Base-by-base conservation (phyloP, 495 filamentous ascomycete species). In the Chlorociboria aeruginascens region DNA sequence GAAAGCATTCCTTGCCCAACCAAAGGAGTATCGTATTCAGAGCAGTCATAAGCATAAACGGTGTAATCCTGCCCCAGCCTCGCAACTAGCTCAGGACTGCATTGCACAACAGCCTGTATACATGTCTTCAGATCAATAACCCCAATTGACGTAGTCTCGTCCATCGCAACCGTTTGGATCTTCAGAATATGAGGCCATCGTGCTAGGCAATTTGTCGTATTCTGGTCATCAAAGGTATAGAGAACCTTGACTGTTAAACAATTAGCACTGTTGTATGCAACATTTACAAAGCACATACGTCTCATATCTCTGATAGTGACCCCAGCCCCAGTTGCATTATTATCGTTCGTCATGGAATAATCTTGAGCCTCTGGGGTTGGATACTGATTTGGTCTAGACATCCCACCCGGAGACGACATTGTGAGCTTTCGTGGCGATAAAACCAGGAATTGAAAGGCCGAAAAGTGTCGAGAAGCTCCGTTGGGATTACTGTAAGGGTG, bases 1-100 rank as follows among this genome's bases (percentile, higher is more conserved):
- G 92, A 97, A 17, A 98, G 73, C 85, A 97, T 86, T 46, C 92
- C 92, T 63, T 96, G 93, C 13, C 92, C 92, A 9, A 96, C 90
- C 48, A 96, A 75, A 40, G 92, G 92, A 6, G 81, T 84, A 52
- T 95, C 89, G 48, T 84, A 83, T 65, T 98, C 92, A 7, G 92
- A 97, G 64, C 88, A 97, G 59, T 98, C 92, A 66, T 86, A 89
- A 16, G 92, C 90, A 65, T 98, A 98, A 47, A 98, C 81, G 10
- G 87, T 95, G 59, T 93, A 97, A 66, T 98, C 93, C 52, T 81
- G 85, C 45, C 88, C 87, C 32, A 84, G 70, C 51, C 82, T 79
- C 35, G 84, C 82, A 43, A 95, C 73, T 20, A 98, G 69, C 66
- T 98, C 92, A 34, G 92, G 92, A 60, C 88, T 94, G 61, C 64